Evolutionary conservation across 2,329 filamentous ascomycete genomes (phyloP), one percentile per base, ranked within the genome.

Genomic region (Trichoderma arundinaceum): DNA sequence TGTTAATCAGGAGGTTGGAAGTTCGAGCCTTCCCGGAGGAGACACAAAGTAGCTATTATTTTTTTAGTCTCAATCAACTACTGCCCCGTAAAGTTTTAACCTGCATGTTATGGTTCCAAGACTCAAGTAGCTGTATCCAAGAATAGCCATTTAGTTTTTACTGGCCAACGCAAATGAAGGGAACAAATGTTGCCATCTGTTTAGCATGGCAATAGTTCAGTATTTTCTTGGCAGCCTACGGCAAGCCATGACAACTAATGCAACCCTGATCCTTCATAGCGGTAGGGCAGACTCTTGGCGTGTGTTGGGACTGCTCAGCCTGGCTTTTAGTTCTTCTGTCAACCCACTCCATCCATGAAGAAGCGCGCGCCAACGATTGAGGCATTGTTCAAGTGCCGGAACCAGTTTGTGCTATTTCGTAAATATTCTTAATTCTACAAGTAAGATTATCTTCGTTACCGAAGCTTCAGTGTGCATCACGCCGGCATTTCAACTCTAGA

Each of bases 1-100:
- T 85, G 83, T 85, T 85, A 84, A 67, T 67, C 66, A 67, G 61
- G 66, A 67, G 66, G 66, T 65, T 67, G 66, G 62, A 67, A 67
- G 62, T 65, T 67, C 62, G 66, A 67, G 66, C 66, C 66, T 67
- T 67, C 66, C 66, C 58, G 54, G 66, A 60, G 66, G 66, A 67
- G 66, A 35, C 62, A 12, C 17, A 8, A 52, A 1, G 22, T 17
- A 57, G 19, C 22, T 38, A 22, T 41, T 44, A 10, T 43, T 17
- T 58, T 64, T 58, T 63, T 57, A 13, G 46, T 3, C 5, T 22
- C 4, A 32, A 51, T 41, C 0, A 1, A 15, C 3, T 13, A 13
- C 22, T 28, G 4, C 22, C 2, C 22, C 22, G 4, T 28, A 28
- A 28, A 28, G 22, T 28, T 28, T 28, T 28, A 4, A 28, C 22